A percentile compares a stretch with the other conserved stretches of the same genome.
phyloP scores from a whole-genome alignment of 2,329 filamentous ascomycete species.

The Apiospora malaysiana region DNA sequence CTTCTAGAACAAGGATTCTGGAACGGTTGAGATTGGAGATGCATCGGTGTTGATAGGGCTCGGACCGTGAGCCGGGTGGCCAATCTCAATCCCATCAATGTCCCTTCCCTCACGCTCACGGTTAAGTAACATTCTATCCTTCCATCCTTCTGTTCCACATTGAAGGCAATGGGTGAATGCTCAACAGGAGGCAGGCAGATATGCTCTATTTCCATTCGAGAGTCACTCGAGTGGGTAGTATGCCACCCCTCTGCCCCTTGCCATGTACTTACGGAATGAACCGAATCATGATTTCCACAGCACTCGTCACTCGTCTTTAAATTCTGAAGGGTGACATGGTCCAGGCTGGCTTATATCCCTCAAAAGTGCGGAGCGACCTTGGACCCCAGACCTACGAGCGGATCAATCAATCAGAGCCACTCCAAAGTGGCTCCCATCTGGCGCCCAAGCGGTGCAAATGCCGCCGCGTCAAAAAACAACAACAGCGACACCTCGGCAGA shows the following conservation, averaged over 20 bases:
- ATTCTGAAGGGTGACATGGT: not conserved
- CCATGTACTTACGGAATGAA: not conserved
- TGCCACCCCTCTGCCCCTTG: no score
- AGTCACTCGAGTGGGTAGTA: not conserved
- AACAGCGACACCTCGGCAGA: no score
- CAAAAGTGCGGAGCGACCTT: not conserved
- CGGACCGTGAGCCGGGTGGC: not conserved
- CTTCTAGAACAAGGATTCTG: not conserved
- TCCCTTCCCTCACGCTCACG: no score
- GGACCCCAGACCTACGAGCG: not conserved
- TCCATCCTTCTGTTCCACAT: no score
- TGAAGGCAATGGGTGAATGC: no score
- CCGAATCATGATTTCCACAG: not conserved
- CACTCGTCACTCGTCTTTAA: not conserved
- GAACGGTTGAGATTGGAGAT: not conserved
- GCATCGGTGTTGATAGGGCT: not conserved
- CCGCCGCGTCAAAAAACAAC: no score
- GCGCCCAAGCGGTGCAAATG: no score
- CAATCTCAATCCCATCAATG: not conserved
- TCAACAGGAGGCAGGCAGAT: no score
- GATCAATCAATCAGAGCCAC: no score
- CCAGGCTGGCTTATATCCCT: not conserved
- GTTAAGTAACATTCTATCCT: no score
- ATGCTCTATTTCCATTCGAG: not conserved
- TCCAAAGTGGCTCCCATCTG: no score